Conservation (phyloP, 2,329 filamentous ascomycete species). For the Rachicladosporium sp. region DNA sequence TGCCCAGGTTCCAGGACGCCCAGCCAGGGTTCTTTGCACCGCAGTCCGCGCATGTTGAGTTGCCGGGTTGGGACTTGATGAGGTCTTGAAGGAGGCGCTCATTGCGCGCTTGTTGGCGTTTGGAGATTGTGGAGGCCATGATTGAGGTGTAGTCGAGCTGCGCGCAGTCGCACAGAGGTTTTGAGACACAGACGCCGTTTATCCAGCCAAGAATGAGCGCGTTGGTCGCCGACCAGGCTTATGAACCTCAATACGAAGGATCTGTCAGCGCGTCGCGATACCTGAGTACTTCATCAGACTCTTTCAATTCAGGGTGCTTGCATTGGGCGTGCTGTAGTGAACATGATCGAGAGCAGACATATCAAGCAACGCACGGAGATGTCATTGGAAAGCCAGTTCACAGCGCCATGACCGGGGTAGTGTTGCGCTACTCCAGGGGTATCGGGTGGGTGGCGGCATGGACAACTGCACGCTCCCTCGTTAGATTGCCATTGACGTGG, state of each 20-base stretch:
- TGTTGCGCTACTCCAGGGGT: too few species aligned
- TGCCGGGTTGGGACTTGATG: conserved; percentile 71
- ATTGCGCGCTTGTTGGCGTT: conserved; percentile 95
- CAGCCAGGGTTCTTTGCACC: conserved; percentile 84
- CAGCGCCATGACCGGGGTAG: too few species aligned
- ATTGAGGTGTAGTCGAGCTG: conserved; percentile 4
- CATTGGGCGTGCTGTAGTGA: too few species aligned
- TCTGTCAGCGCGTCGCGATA: not conserved
- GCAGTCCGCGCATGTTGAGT: conserved; percentile 91
- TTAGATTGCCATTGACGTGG: too few species aligned
- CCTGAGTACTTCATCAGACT: not conserved
- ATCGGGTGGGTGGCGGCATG: too few species aligned
- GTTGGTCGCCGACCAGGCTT: not conserved
- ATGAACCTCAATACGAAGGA: conserved; percentile 1
- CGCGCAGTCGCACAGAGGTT: conserved; percentile 4
- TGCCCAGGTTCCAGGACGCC: conserved; percentile 96
- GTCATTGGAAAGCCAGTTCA: too few species aligned
- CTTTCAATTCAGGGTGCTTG: not conserved
- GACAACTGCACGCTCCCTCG: too few species aligned
- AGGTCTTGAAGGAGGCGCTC: conserved; percentile 85
- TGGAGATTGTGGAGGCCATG: conserved; percentile 71
- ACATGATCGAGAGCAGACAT: too few species aligned
- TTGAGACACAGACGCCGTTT: conserved; percentile 1
- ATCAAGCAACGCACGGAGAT: too few species aligned
- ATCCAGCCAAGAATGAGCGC: not conserved